Evolutionary conservation across 2,329 filamentous ascomycete species (phyloP).

Genomic region (Pseudocercospora eumusae): DNA sequence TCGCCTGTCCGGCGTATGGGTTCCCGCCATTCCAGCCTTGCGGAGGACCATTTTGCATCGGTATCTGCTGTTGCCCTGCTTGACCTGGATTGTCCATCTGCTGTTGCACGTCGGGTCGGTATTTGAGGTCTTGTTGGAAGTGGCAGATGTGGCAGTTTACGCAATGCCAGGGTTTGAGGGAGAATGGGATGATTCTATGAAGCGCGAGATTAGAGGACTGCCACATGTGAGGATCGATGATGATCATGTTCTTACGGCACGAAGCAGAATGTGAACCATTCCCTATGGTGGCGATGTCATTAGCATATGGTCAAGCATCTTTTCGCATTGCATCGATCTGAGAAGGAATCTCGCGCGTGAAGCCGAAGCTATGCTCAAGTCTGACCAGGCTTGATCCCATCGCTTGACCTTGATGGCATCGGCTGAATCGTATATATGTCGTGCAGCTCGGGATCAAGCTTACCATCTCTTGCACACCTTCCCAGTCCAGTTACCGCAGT

Average conservation of each 20-base stretch:
- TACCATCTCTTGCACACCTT: slow-evolving; percentile 51
- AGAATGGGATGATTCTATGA: slow-evolving; percentile 63
- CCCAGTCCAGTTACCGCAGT: slow-evolving; percentile 54
- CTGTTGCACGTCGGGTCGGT: slow-evolving; percentile 42
- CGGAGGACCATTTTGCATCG: slow-evolving; percentile 37
- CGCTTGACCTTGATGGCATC: slow-evolving; percentile 21
- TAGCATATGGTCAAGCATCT: not conserved
- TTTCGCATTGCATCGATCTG: too few species aligned
- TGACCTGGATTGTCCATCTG: slow-evolving; percentile 37
- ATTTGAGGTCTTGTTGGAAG: slow-evolving; percentile 64
- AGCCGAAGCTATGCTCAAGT: too few species aligned
- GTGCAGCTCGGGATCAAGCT: slow-evolving; percentile 7
- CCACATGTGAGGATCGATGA: too few species aligned
- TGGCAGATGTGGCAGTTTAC: slow-evolving; percentile 74
- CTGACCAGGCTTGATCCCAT: not conserved
- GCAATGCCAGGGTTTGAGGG: slow-evolving; percentile 57
- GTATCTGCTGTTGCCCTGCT: slow-evolving; percentile 32
- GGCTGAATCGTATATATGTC: not conserved
- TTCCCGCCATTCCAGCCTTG: slow-evolving; percentile 34
- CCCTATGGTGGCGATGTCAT: slow-evolving; percentile 32
- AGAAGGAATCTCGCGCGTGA: not conserved
- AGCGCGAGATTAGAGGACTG: too few species aligned
- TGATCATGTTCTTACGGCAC: not conserved
- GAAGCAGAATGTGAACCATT: slow-evolving; percentile 66
- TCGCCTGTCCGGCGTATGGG: slow-evolving; percentile 20